Evolutionary conservation across 1,284 basidiomycete species (phyloP).

Genomic region (Puccinia brachypodii): DNA sequence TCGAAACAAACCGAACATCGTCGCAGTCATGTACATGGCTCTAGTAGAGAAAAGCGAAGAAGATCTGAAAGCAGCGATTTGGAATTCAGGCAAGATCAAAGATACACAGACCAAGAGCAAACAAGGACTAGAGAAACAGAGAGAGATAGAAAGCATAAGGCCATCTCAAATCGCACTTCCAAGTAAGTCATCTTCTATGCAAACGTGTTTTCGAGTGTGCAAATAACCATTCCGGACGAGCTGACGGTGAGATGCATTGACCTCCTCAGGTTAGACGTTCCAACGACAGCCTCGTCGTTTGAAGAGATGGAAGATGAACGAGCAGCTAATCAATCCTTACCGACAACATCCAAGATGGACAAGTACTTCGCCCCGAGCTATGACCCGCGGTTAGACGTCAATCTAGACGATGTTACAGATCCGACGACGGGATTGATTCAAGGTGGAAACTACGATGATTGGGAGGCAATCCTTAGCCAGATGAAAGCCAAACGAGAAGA

Average conservation of each 20-base stretch:
- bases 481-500: constrained; percentile 37
- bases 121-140: too few relatives aligned
- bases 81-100: not conserved
- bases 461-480: constrained; percentile 44
- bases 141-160: too few relatives aligned
- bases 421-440: constrained; percentile 37
- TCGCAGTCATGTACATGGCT: not conserved
- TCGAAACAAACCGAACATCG: not conserved
- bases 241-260: too few relatives aligned
- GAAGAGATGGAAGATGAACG: not conserved
- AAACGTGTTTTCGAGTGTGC: too few relatives aligned
- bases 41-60: not conserved
- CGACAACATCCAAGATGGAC: constrained; percentile 54
- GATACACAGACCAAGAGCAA: not conserved
- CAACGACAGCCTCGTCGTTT: not conserved
- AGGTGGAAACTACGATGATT: constrained; percentile 49
- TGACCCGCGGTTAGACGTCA: constrained; percentile 48
- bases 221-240: too few relatives aligned
- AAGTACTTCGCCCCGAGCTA: constrained; percentile 52
- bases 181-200: too few relatives aligned
- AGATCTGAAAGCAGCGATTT: not conserved
- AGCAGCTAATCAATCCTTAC: constrained; percentile 40
- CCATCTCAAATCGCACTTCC: too few relatives aligned
- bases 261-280: too few relatives aligned
- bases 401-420: constrained; percentile 43